Evolutionary conservation across 768 basidiomycete genomes (phyloP).

Genomic region (Boletus insuetus): DNA sequence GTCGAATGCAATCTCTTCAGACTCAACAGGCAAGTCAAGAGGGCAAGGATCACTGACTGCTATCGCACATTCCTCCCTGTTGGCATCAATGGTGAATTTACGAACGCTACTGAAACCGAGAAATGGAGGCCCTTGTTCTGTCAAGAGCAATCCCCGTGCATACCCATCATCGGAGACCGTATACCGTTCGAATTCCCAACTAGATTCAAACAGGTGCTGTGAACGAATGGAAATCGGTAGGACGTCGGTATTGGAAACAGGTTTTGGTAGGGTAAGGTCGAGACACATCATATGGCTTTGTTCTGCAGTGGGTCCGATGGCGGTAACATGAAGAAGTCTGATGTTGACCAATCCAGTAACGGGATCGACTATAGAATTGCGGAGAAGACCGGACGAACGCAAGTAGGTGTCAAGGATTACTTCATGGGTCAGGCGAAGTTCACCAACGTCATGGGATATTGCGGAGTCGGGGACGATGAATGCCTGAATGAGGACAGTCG

Average conservation of each 20-base stretch:
- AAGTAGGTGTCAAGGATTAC: not conserved
- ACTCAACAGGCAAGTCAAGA: not conserved
- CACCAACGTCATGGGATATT: not conserved
- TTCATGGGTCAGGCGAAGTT: not conserved
- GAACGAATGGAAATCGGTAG: not conserved
- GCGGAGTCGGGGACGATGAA: not conserved
- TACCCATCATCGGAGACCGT: not conserved
- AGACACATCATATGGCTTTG: not conserved
- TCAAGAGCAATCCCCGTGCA: not conserved
- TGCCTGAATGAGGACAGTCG: not conserved
- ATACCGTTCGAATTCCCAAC: not conserved
- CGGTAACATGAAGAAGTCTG: not conserved
- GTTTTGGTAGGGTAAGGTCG: not conserved
- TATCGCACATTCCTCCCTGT: not conserved
- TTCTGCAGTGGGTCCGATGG: fast-evolving
- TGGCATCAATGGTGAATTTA: not conserved
- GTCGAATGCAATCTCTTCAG: too few relatives aligned
- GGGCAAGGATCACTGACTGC: not conserved
- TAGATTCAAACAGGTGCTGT: not conserved
- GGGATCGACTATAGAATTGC: not conserved
- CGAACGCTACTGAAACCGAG: not conserved
- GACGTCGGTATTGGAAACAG: not conserved
- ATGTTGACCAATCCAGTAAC: not conserved
- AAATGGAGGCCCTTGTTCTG: fast-evolving
- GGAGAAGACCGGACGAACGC: not conserved